These are phyloP conservation scores for Populus tremula DNA, from an alignment of 345 rosid genomes.

Conservation along the genomic window DNA sequence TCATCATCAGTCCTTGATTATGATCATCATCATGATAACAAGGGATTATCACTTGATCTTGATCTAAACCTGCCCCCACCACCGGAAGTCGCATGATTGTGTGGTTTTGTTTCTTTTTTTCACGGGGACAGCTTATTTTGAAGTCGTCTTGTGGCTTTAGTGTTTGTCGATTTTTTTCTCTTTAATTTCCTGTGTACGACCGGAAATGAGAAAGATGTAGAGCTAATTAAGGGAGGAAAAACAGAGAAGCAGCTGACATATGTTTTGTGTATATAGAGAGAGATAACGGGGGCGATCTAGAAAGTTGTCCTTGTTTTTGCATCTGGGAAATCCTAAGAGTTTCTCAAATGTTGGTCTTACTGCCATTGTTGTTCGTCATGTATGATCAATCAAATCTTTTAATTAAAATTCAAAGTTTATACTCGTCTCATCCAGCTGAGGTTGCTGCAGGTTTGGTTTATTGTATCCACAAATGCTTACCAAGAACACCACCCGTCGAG, in stretches of 20 bases:
- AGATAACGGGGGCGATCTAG: neutral
- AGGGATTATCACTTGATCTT: conserved; percentile 35
- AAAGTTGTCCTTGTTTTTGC: conserved; percentile 17
- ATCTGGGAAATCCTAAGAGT: conserved; percentile 23
- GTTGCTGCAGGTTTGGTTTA: neutral
- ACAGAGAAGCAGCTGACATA: conserved; percentile 23
- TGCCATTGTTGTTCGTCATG: neutral
- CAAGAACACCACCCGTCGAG: neutral
- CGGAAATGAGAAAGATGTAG: conserved; percentile 8
- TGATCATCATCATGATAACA: conserved; percentile 21
- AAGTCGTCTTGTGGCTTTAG: neutral
- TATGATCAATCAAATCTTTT: neutral
- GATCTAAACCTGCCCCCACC: conserved; percentile 74
- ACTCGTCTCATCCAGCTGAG: neutral
- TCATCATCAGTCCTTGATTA: conserved; percentile 62
- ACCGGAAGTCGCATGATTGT: conserved; percentile 50
- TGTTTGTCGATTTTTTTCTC: conserved; percentile 16
- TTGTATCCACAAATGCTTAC: neutral
- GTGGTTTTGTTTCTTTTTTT: neutral
- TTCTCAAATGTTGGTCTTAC: neutral
- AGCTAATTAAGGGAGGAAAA: neutral
- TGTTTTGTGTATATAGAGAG: conserved; percentile 33
- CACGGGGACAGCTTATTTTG: conserved; percentile 1
- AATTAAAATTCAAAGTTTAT: no score
- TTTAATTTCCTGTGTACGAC: neutral